phyloP scores from a whole-genome alignment of 305 asterid genomes.

The Fraxinus baroniana region DNA sequence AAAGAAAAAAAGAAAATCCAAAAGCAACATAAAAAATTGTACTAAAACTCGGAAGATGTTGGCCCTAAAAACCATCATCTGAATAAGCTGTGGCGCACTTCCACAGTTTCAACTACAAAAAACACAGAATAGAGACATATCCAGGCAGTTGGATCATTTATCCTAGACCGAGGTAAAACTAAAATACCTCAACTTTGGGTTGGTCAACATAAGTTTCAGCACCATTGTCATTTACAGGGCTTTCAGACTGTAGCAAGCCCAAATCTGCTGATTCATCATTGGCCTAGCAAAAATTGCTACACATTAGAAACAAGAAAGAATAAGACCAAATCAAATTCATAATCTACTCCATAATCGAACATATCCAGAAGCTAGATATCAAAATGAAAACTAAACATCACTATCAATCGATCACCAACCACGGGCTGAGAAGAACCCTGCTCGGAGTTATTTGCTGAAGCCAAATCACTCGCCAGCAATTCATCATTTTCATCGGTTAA shows the following conservation, averaged over 20 bases:
- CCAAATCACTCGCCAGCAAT: conserved; percentile 34
- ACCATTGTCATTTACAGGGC: conserved; percentile 30
- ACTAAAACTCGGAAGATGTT: not conserved
- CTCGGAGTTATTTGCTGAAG: conserved; percentile 30
- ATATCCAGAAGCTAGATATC: conserved; percentile 5
- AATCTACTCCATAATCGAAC: not conserved
- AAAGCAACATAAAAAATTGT: not conserved
- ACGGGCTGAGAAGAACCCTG: conserved; percentile 27
- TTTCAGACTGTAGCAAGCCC: conserved; percentile 39
- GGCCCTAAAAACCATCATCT: not conserved
- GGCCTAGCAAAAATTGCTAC: conserved; percentile 37
- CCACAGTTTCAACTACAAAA: conserved; percentile 6
- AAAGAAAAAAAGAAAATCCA: not conserved
- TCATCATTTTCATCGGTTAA: conserved; percentile 40
- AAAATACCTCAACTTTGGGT: conserved; percentile 53
- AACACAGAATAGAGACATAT: not conserved
- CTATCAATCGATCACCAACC: conserved; percentile 37
- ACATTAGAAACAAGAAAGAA: conserved; percentile 27
- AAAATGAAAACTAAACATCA: not conserved
- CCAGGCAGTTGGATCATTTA: not conserved
- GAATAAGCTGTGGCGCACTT: not conserved
- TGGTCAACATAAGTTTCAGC: conserved; percentile 34
- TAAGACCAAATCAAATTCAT: not conserved
- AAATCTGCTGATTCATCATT: conserved; percentile 38
- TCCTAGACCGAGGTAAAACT: conserved; percentile 9